Percentiles rank a stretch among this genome's conserved stretches.
These are phyloP conservation scores for Irpex lacteus DNA, from an alignment of 1,284 basidiomycete species.

Conservation along the genomic window DNA sequence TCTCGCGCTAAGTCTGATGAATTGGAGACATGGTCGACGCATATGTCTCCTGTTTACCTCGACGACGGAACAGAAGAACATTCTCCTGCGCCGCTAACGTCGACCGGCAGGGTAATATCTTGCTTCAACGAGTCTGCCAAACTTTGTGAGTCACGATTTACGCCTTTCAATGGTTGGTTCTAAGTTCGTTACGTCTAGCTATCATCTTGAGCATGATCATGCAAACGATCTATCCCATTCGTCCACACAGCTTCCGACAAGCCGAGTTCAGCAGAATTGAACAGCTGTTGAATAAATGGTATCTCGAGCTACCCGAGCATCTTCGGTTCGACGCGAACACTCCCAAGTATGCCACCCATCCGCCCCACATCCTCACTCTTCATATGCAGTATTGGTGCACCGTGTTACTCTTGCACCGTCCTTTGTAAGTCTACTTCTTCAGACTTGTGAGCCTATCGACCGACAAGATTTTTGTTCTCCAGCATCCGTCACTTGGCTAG, in stretches of 20 bases:
- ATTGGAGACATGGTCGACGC: slow-evolving; percentile 51
- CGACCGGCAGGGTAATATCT: slow-evolving; percentile 58
- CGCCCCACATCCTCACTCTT: slow-evolving; percentile 69
- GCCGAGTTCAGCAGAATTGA: slow-evolving; percentile 61
- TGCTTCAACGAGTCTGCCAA: slow-evolving; percentile 75
- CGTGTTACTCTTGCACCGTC: slow-evolving; percentile 74
- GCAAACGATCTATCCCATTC: slow-evolving; percentile 73
- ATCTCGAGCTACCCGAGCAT: slow-evolving; percentile 68
- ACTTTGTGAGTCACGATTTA: slow-evolving; percentile 55
- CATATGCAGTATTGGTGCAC: slow-evolving; percentile 90
- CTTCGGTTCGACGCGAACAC: slow-evolving; percentile 59
- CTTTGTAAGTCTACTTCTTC: slow-evolving; percentile 57
- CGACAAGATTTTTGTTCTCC: background rate
- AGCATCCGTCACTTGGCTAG: slow-evolving; percentile 19
- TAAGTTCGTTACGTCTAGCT: slow-evolving; percentile 35
- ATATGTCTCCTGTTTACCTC: slow-evolving; percentile 36
- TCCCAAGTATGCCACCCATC: slow-evolving; percentile 37
- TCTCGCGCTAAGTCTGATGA: slow-evolving; percentile 53
- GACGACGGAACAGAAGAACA: slow-evolving; percentile 29
- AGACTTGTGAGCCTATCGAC: background rate
- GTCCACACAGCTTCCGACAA: slow-evolving; percentile 53
- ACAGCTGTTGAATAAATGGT: slow-evolving; percentile 74
- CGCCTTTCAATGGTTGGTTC: background rate
- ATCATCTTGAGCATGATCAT: slow-evolving; percentile 66
- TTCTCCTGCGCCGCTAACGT: slow-evolving; percentile 26